Percentiles rank a stretch among this genome's conserved stretches.
Conservation (phyloP, 495 filamentous ascomycete species). For the Parathielavia appendiculata region DNA sequence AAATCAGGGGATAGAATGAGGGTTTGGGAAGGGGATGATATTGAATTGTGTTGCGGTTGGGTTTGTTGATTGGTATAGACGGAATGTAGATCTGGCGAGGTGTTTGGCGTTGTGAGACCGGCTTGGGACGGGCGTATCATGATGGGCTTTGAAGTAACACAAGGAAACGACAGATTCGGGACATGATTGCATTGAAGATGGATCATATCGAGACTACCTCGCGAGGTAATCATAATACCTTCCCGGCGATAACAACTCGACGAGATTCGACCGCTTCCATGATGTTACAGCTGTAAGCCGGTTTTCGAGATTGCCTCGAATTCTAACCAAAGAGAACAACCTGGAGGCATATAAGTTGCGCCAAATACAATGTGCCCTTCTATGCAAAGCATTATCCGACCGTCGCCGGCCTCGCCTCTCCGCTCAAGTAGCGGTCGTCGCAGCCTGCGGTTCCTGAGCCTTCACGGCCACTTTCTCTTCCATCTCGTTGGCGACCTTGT, state of each 20-base stretch:
- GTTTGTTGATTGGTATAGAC: not conserved
- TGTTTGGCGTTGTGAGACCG: not conserved
- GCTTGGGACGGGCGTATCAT: too few relatives aligned
- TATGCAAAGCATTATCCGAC: not conserved
- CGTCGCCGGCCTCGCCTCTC: not conserved
- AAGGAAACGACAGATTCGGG: too few relatives aligned
- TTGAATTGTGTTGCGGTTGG: not conserved
- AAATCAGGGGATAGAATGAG: slow-evolving; percentile 48
- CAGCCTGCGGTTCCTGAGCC: slow-evolving; percentile 1
- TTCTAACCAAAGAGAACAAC: not conserved
- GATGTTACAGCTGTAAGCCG: too few relatives aligned
- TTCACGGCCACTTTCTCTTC: slow-evolving; percentile 24
- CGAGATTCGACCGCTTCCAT: too few relatives aligned
- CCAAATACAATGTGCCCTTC: slow-evolving; percentile 6
- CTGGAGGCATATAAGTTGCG: not conserved
- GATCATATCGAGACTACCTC: too few relatives aligned
- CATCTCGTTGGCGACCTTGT: slow-evolving; percentile 12
- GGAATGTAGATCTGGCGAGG: not conserved
- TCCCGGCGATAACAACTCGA: too few relatives aligned
- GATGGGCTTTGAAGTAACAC: too few relatives aligned
- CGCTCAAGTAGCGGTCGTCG: not conserved
- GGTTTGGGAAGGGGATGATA: not conserved
- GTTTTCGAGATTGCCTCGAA: too few relatives aligned
- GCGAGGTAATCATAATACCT: too few relatives aligned
- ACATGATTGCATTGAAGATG: not conserved